Percentiles rank a stretch among this genome's conserved stretches.
Evolutionary conservation across 495 filamentous ascomycete genomes (phyloP).

Genomic region (Tuber magnatum): DNA sequence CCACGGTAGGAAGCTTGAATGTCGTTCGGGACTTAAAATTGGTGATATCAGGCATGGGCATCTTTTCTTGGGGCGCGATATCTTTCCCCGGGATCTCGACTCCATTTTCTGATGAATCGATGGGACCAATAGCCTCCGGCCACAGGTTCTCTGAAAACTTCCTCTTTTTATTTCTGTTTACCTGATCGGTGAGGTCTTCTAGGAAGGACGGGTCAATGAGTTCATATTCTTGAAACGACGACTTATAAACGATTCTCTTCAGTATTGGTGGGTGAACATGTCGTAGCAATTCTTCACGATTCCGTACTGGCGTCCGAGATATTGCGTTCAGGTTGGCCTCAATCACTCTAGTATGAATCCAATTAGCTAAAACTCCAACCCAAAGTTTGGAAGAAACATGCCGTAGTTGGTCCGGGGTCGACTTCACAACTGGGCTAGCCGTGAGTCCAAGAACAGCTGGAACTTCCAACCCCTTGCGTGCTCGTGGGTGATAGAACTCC

Average conservation of each 20-base stretch:
- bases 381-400: conserved; percentile 35
- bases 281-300: conserved; percentile 62
- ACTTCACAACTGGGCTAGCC: conserved; percentile 69
- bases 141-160: conserved; percentile 33
- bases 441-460: conserved; percentile 78
- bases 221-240: conserved; percentile 12
- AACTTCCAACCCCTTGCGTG: conserved; percentile 43
- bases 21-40: neutral
- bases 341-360: conserved; percentile 48
- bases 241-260: conserved; percentile 48
- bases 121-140: neutral
- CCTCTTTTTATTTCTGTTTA: conserved; percentile 41
- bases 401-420: conserved; percentile 47
- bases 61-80: neutral
- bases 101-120: neutral
- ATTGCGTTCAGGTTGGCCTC: conserved; percentile 71
- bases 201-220: conserved; percentile 13
- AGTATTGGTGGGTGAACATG: conserved; percentile 63
- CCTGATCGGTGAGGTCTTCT: neutral
- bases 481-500: conserved; percentile 58
- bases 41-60: neutral
- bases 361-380: conserved; percentile 7
- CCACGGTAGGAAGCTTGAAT: conserved; percentile 10
- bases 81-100: neutral
- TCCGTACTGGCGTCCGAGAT: conserved; percentile 61